Percentiles rank a stretch among this genome's conserved stretches.
phyloP scores from a whole-genome alignment of 1,284 basidiomycete species.

The Ceratobasidium papillatum region DNA sequence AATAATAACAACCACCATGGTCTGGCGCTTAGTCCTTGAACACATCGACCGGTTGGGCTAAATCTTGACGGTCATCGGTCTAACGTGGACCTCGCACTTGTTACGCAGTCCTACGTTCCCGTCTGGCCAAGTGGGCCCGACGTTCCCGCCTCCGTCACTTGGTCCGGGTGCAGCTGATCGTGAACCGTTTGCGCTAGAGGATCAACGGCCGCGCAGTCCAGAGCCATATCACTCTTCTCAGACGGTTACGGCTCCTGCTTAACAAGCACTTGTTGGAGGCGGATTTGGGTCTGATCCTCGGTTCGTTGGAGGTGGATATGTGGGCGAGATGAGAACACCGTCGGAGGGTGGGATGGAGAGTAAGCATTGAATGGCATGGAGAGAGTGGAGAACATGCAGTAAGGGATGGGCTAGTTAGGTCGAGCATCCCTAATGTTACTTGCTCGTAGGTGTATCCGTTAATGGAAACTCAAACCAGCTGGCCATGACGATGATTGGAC shows the following conservation, averaged over 20 bases:
- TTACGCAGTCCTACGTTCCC: slow-evolving; percentile 34
- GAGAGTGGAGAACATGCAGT: background rate
- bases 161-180: background rate
- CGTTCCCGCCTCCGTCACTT: slow-evolving; percentile 23
- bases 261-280: slow-evolving; percentile 26
- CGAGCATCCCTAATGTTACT: slow-evolving; percentile 25
- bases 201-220: background rate
- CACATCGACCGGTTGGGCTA: background rate
- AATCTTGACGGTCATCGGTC: background rate
- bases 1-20: background rate
- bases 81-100: background rate
- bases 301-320: background rate
- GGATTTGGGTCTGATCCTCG: slow-evolving; percentile 23
- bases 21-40: background rate
- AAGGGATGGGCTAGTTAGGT: background rate
- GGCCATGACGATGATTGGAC: slow-evolving; percentile 35
- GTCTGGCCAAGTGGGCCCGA: slow-evolving; percentile 29
- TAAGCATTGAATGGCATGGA: background rate
- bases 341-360: slow-evolving; percentile 7
- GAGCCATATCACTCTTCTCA: background rate
- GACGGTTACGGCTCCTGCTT: background rate
- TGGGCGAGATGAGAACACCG: slow-evolving; percentile 17
- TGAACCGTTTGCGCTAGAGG: slow-evolving; percentile 10
- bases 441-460: background rate
- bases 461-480: slow-evolving; percentile 10